Base-by-base conservation (phyloP, 768 basidiomycete genomes). In the Thelephora ganbajun region DNA sequence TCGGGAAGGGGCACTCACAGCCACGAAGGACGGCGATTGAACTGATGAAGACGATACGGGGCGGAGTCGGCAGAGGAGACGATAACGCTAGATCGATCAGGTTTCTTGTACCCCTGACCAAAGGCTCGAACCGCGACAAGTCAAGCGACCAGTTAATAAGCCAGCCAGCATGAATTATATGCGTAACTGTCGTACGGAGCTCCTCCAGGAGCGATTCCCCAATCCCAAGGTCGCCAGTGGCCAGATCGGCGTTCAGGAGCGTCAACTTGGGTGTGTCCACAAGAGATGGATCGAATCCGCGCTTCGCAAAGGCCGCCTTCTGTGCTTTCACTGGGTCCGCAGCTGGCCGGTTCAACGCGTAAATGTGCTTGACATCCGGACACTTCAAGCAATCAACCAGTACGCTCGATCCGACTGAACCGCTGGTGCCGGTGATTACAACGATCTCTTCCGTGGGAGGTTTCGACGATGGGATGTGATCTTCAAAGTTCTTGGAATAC, bases 81-180 rank as follows among this genome's bases (percentile, higher is more conserved):
- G 51, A 33, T 12, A 68, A 52, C 0, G 66, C 57, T 13, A 69
- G 54, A 51, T 69, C 61, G n/a, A 68, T 53, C 11, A 69, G 46
- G 12, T 51, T 23, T 0, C 65, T 61, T 6, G 64, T 58, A 6
- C 57, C 57, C 2, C 34, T 37, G 13, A 69, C 46, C 18, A 55
- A 45, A 1, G 63, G 61, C 43, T 65, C 62, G 53, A 68, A 61
- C 2, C 59, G 57, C 3, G 57, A 35, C 11, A 69, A 50, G 1
- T 61, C 43, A 2, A 61, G 35, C 43, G 63, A 65, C 50, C 67
- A 67, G 53, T 68, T 58, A 2, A 66, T 61, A 5, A 53, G 53
- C 66, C 65, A 69, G 9, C 58, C 58, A 42, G 50, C 56, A 50
- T 60, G 59, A 19, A 59, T 61, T 37, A 58, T 55, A 36, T 48